Evolutionary conservation across 345 rosid genomes (phyloP).

Genomic region (Brassica cretica): DNA sequence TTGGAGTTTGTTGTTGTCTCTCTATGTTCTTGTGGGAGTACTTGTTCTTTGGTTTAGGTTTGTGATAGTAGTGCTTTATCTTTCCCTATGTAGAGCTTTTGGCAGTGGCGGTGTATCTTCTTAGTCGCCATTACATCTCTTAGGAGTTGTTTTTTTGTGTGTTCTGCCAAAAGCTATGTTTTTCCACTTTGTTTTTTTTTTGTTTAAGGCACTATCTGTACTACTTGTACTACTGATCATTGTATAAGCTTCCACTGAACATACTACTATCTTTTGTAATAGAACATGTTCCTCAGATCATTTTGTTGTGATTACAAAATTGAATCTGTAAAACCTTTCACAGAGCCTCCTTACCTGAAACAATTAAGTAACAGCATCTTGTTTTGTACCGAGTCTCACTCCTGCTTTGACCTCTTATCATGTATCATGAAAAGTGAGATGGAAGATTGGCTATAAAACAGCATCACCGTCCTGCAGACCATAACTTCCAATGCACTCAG

Average conservation of each 20-base stretch:
- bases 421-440: not conserved
- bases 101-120: conserved; percentile 41
- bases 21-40: conserved; percentile 30
- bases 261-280: conserved; percentile 27
- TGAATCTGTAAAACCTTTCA: not conserved
- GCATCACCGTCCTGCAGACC: conserved; percentile 81
- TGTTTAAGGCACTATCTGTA: conserved; percentile 33
- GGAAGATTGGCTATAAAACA: conserved; percentile 38
- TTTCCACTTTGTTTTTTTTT: conserved; percentile 6
- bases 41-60: conserved; percentile 30
- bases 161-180: conserved; percentile 40
- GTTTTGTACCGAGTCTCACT: too few species aligned
- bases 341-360: too few species aligned
- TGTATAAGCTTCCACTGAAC: conserved; percentile 26
- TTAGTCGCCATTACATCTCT: conserved; percentile 37
- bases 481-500: conserved; percentile 50
- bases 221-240: conserved; percentile 5
- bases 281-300: conserved; percentile 26
- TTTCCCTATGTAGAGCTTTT: conserved; percentile 34
- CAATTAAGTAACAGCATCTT: too few species aligned
- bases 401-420: too few species aligned
- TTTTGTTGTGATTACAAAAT: conserved; percentile 31
- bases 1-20: conserved; percentile 35
- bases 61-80: conserved; percentile 22
- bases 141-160: conserved; percentile 36